Evolutionary conservation across 2,329 filamentous ascomycete genomes (phyloP).

Genomic region (Grosmannia huntii): DNA sequence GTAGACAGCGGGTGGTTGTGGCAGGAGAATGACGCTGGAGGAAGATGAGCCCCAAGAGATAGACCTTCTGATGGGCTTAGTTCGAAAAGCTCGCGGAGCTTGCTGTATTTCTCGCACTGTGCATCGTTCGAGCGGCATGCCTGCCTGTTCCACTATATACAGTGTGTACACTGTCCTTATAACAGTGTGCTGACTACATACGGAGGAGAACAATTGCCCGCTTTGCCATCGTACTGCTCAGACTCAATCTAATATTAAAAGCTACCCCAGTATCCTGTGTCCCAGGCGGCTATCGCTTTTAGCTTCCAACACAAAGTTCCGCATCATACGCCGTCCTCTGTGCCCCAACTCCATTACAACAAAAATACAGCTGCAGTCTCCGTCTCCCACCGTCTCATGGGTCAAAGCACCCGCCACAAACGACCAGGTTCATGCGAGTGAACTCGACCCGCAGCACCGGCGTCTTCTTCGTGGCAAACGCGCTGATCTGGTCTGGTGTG

Average conservation of each 20-base stretch:
- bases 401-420: constrained; percentile 66
- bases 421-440: constrained; percentile 86
- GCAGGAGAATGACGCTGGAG: not conserved
- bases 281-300: not conserved
- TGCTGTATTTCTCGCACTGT: not conserved
- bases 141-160: not conserved
- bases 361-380: constrained; percentile 7
- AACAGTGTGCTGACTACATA: not conserved
- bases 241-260: no score
- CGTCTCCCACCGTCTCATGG: constrained; percentile 27
- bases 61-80: not conserved
- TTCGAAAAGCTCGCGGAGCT: not conserved
- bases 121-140: not conserved
- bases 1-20: not conserved
- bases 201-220: not conserved
- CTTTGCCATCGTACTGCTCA: not conserved
- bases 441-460: constrained; percentile 89
- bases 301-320: not conserved
- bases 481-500: constrained; percentile 84
- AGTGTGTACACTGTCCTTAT: not conserved
- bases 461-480: constrained; percentile 91
- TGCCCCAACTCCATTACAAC: not conserved
- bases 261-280: not conserved
- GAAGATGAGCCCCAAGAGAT: not conserved
- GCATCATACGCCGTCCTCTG: not conserved